Percentiles rank a stretch among this genome's conserved stretches.
These are phyloP conservation scores for Oxyria digyna DNA, from an alignment of 148 eudicot species.

Conservation along the genomic window DNA sequence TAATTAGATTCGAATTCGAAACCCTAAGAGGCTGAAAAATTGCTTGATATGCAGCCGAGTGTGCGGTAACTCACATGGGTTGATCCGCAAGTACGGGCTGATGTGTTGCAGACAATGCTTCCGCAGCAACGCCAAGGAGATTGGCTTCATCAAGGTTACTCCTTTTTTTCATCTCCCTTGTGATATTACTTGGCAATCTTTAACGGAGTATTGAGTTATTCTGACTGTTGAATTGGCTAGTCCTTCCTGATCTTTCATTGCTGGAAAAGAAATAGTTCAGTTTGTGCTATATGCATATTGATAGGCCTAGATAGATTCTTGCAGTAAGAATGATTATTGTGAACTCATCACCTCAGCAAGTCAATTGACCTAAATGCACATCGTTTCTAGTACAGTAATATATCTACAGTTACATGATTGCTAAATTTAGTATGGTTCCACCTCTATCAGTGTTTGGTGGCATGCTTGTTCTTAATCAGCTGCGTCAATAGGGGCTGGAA, in stretches of 20 bases:
- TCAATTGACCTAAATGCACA: too few species aligned
- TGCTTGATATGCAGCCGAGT: slow-evolving; percentile 8
- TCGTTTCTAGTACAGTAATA: too few species aligned
- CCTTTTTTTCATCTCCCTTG: not conserved
- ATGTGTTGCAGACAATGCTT: slow-evolving; percentile 6
- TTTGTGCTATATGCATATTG: not conserved
- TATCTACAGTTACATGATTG: too few species aligned
- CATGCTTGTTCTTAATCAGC: not conserved
- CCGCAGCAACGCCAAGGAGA: slow-evolving; percentile 11
- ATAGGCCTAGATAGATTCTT: not conserved
- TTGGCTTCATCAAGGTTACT: slow-evolving; percentile 4
- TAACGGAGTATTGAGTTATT: not conserved
- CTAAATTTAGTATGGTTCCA: not conserved
- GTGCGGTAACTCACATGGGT: slow-evolving; percentile 3
- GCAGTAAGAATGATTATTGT: not conserved
- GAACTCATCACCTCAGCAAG: not conserved
- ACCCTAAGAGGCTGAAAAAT: not conserved
- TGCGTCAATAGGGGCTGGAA: too few species aligned
- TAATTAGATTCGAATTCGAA: not conserved
- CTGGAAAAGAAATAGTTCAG: not conserved
- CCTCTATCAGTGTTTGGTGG: not conserved
- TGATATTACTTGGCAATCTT: not conserved
- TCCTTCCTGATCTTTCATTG: not conserved
- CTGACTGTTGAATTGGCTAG: not conserved
- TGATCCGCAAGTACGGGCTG: slow-evolving; percentile 8